A percentile compares a stretch with the other conserved stretches of the same genome.
Conservation (phyloP, 805 yeast species). For the Saccharomycopsis babjevae region DNA sequence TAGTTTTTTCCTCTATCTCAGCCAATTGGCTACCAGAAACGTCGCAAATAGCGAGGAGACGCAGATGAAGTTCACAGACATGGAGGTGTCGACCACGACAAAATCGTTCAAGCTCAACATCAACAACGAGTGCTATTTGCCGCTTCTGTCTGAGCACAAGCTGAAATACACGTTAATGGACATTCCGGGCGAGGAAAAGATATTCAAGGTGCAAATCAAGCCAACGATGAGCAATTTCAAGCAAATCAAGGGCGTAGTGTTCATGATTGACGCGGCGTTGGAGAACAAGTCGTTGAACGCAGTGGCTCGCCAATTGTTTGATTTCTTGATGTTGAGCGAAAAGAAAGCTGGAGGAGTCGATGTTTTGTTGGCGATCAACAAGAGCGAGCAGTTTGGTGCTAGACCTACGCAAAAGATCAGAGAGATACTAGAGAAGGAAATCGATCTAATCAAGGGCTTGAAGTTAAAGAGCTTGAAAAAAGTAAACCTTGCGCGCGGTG, state of each 20-base stretch:
- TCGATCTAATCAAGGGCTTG: constrained; percentile 32
- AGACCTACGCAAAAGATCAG: constrained; percentile 57
- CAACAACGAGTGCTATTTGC: constrained; percentile 30
- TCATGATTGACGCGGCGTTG: constrained; percentile 66
- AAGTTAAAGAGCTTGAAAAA: constrained; percentile 22
- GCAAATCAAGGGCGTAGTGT: constrained; percentile 57
- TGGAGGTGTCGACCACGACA: constrained; percentile 29
- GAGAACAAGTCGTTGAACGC: constrained; percentile 37
- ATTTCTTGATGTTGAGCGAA: constrained; percentile 55
- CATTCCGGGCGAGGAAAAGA: constrained; percentile 81
- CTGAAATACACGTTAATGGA: constrained; percentile 51
- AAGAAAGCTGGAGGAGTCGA: constrained; percentile 54
- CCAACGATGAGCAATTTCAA: constrained; percentile 35
- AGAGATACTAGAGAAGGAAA: constrained; percentile 43
- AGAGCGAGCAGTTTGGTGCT: constrained; percentile 75
- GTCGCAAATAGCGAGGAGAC: constrained; percentile 10
- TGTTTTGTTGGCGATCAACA: constrained; percentile 71
- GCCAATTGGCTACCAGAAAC: not conserved
- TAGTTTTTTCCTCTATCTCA: constrained; percentile 30
- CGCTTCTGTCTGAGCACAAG: constrained; percentile 28
- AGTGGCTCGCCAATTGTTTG: constrained; percentile 50
- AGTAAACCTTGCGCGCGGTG: constrained; percentile 27
- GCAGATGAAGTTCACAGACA: not conserved
- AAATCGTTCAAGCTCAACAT: constrained; percentile 42
- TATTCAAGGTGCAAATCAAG: constrained; percentile 44